Evolutionary conservation across 2,329 filamentous ascomycete species (phyloP).

Genomic region (Phialemonium atrogriseum): DNA sequence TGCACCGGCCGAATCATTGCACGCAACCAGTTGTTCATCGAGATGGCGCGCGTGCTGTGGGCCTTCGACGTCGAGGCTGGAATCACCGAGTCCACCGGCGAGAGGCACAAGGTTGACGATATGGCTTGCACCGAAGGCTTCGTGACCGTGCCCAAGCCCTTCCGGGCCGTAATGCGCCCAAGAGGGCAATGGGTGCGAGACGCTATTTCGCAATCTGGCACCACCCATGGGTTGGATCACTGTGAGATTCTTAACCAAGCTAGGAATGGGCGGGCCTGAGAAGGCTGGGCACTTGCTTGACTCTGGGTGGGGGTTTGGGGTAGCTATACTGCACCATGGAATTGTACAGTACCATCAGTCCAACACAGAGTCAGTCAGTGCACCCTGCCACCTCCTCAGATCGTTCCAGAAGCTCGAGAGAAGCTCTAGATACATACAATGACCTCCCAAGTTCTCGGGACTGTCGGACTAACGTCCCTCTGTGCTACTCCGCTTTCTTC

Average conservation of each 20-base stretch:
- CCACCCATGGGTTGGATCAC: slow-evolving; percentile 2
- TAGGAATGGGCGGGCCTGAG: too few species aligned
- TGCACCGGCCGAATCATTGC: slow-evolving; percentile 36
- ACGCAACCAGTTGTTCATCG: slow-evolving; percentile 33
- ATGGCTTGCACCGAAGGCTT: slow-evolving; percentile 19
- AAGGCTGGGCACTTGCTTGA: too few species aligned
- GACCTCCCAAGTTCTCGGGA: background rate
- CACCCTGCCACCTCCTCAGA: too few species aligned
- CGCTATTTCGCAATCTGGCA: slow-evolving; percentile 10
- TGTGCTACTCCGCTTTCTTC: too few species aligned
- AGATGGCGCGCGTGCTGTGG: slow-evolving; percentile 38
- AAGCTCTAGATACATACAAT: too few species aligned
- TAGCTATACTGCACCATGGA: too few species aligned
- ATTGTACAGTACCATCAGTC: too few species aligned
- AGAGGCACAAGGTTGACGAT: slow-evolving; percentile 12
- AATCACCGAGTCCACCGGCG: slow-evolving; percentile 13
- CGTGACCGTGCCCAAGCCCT: slow-evolving; percentile 17
- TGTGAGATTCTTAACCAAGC: background rate
- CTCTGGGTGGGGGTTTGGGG: too few species aligned
- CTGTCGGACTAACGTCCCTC: too few species aligned
- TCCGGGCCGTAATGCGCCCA: slow-evolving; percentile 18
- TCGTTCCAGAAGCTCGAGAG: too few species aligned
- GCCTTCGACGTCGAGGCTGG: slow-evolving; percentile 31
- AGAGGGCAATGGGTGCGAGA: slow-evolving; percentile 20
- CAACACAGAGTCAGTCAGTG: too few species aligned